phyloP scores from a whole-genome alignment of 176 grass and related monocot genomes.

The Zoysia pacifica region DNA sequence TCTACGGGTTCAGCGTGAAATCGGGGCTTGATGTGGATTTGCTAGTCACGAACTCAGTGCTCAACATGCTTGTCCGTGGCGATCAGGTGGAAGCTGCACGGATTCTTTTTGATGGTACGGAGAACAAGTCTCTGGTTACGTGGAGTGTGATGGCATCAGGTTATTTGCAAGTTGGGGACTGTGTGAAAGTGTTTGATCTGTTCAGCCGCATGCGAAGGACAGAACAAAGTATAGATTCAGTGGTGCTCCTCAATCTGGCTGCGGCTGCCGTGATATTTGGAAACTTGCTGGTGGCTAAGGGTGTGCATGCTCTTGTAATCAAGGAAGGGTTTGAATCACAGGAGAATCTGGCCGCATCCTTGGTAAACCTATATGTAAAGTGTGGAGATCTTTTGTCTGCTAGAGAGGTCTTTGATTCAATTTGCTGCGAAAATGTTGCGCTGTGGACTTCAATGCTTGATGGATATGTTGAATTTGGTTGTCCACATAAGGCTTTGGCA shows the following conservation, averaged over 20 bases:
- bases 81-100: slow-evolving; percentile 29
- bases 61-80: slow-evolving; percentile 46
- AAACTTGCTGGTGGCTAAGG: slow-evolving; percentile 38
- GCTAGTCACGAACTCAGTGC: slow-evolving; percentile 45
- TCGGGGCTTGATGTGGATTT: slow-evolving; percentile 46
- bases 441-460: slow-evolving; percentile 65
- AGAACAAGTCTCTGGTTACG: slow-evolving; percentile 54
- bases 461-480: slow-evolving; percentile 55
- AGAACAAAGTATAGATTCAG: slow-evolving; percentile 35
- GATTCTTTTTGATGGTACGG: slow-evolving; percentile 42
- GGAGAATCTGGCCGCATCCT: slow-evolving; percentile 36
- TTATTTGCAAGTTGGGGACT: slow-evolving; percentile 38
- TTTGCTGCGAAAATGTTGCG: slow-evolving; percentile 39
- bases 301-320: slow-evolving; percentile 48
- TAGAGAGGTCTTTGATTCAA: slow-evolving; percentile 47
- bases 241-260: slow-evolving; percentile 46
- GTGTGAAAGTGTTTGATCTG: slow-evolving; percentile 45
- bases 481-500: slow-evolving; percentile 34
- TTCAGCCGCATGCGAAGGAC: slow-evolving; percentile 41
- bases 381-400: slow-evolving; percentile 49
- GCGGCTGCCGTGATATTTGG: slow-evolving; percentile 33
- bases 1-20: slow-evolving; percentile 52
- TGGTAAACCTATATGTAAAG: slow-evolving; percentile 61
- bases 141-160: slow-evolving; percentile 57
- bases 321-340: slow-evolving; percentile 45